Base-by-base conservation (phyloP, 345 rosid species). In the Eucalyptus guilfoylei region DNA sequence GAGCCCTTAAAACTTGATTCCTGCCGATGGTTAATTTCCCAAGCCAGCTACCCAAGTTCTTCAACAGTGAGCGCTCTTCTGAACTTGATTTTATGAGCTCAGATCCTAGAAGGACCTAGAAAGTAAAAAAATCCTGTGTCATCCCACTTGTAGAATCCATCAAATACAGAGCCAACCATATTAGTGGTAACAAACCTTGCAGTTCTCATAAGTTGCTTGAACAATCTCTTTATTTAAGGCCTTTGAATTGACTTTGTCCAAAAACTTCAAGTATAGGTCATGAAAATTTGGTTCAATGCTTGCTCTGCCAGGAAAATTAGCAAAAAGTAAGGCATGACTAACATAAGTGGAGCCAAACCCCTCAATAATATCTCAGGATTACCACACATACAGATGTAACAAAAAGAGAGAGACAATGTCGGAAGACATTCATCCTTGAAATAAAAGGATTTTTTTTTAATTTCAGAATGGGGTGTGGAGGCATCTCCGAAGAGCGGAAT, bases 231-330 rank as follows among this genome's bases (percentile, higher is more conserved):
- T 95, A 88, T 92, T 95, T 91, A 97, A 93, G 89, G 94, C 94
- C 94, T 97, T 97, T 81, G 95, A 95, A 92, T 91, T 94, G 87
- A 96, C 94, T 93, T 97, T 98, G 88, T 98, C 99, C 91, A 98
- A 93, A 90, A 98, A 98, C 92, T 97, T 98, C 91, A 98, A 94
- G 94, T 98, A 98, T 93, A 98, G 87, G 86, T 98, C 99, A 87
- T 98, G 98, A 92, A 98, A 98, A 93, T 98, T 97, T 14, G 97
- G 99, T 90, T 98, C 99, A 89, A 97, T 98, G 93, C 99, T 98
- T 87, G 98, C 99, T 91, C 99, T 98, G 97, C 49, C 87, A 92
- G 86, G 42, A 76, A 55, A 83, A 72, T 19, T 17, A 87, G 40
- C n/a, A 55, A 60, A 64, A 44, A 42, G 49, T 89, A 48, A 89